These are phyloP conservation scores for Caulochytrium protostelioides DNA, from an alignment of 371 early-diverging fungal genomes.

Conservation along the genomic window DNA sequence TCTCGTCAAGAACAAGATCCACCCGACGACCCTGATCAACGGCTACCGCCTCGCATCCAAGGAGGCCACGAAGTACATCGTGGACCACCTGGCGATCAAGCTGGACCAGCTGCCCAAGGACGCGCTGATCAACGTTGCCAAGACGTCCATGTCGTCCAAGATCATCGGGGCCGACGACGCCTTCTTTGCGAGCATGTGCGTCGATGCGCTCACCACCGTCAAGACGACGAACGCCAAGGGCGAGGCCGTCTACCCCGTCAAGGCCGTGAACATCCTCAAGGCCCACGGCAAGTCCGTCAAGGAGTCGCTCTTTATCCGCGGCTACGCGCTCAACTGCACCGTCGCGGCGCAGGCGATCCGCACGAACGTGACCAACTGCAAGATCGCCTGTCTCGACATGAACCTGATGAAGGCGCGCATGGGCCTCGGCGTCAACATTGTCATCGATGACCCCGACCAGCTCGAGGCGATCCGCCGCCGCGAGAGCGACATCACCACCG, in stretches of 20 bases:
- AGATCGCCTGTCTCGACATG: slow-evolving; percentile 98
- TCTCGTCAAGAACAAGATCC: slow-evolving; percentile 92
- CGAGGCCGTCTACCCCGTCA: slow-evolving; percentile 86
- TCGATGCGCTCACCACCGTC: slow-evolving; percentile 84
- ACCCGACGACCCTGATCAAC: slow-evolving; percentile 94
- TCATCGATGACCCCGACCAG: slow-evolving; percentile 92
- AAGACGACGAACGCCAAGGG: slow-evolving; percentile 66
- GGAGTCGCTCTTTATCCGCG: slow-evolving; percentile 80
- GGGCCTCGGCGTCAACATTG: slow-evolving; percentile 94
- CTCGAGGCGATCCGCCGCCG: slow-evolving; percentile 93
- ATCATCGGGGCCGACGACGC: slow-evolving; percentile 81
- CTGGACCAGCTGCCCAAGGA: slow-evolving; percentile 83
- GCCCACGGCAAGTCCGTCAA: slow-evolving; percentile 91
- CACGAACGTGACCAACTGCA: slow-evolving; percentile 65
- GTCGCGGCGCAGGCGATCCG: slow-evolving; percentile 71
- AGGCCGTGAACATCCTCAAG: slow-evolving; percentile 96
- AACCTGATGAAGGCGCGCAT: slow-evolving; percentile 97
- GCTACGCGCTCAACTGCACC: slow-evolving; percentile 97
- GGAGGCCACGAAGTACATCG: slow-evolving; percentile 97
- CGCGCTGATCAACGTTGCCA: slow-evolving; percentile 85
- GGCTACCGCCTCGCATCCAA: slow-evolving; percentile 96
- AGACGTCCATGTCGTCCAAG: slow-evolving; percentile 97
- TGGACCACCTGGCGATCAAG: slow-evolving; percentile 78
- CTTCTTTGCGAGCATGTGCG: slow-evolving; percentile 90
- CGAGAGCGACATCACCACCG: slow-evolving; percentile 89